phyloP scores from a whole-genome alignment of 1,284 basidiomycete genomes.

The Rhodofomes roseus region DNA sequence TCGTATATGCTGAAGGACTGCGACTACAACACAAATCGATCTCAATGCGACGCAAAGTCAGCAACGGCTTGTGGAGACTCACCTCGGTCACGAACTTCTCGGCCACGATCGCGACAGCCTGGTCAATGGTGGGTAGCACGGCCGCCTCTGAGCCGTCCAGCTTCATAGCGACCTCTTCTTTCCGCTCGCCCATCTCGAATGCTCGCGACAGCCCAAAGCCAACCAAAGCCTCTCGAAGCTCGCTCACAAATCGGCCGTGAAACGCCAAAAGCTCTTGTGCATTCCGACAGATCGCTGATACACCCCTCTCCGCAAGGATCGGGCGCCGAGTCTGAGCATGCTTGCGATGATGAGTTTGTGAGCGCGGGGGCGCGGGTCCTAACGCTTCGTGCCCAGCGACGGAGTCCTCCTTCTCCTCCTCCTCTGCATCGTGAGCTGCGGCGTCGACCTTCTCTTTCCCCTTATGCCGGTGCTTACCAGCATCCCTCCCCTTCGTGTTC shows the following conservation, averaged over 20 bases:
- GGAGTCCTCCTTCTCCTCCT: constrained; percentile 8
- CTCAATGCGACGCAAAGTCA: neutral
- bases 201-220: constrained; percentile 39
- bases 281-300: constrained; percentile 66
- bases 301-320: constrained; percentile 50
- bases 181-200: constrained; percentile 14
- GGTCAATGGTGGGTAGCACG: constrained; percentile 19
- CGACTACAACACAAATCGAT: constrained; percentile 43
- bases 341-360: constrained; percentile 23
- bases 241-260: constrained; percentile 67
- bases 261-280: constrained; percentile 69
- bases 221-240: constrained; percentile 53
- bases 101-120: constrained; percentile 22
- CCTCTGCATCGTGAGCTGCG: neutral
- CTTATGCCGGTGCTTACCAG: neutral
- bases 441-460: neutral
- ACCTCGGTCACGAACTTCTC: constrained; percentile 25
- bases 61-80: constrained; percentile 9
- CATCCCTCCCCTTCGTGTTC: constrained; percentile 2
- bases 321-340: constrained; percentile 25
- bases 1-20: constrained; percentile 76
- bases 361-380: neutral
- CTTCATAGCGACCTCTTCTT: constrained; percentile 4
- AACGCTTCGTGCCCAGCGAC: constrained; percentile 2
- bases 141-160: constrained; percentile 7